Evolutionary conservation across 1,284 basidiomycete species (phyloP), one percentile per base, ranked within the genome.

Genomic region (Stygiomarasmius scandens): DNA sequence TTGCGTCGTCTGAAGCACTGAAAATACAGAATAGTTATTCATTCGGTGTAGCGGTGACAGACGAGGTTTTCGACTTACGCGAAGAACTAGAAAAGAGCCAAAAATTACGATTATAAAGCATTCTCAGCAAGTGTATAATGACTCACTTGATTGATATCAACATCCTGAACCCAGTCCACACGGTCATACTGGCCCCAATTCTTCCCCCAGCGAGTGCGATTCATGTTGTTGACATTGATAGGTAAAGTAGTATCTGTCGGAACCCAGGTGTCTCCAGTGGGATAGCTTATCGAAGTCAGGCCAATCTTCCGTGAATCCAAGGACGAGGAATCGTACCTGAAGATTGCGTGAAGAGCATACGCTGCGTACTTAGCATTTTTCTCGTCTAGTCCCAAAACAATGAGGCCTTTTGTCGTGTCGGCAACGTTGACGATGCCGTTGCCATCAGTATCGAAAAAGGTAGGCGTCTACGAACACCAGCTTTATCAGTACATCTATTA

Each of bases 121-220:
- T 20, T 32, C 12, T 20, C 10, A 10, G 14, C 12, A 23, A 23
- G 24, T n/a, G 12, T 19, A 45, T 52, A 34, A 51, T 20, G 32
- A 47, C 49, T 16, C 36, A 56, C 60, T 50, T 52, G 36, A 19
- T 66, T 63, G 23, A 69, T 55, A 44, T 68, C 61, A 4, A 64
- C 58, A 61, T 69, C 67, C 29, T 59, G 60, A 20, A 67, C 60
- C 67, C 66, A 68, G 22, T 66, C 66, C 3, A 69, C 53, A 12
- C 69, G 60, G 50, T 67, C 64, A 52, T 66, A 68, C 2, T 52
- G 60, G 29, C 67, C 67, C 69, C 69, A 70, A 54, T 68, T 68
- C 48, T 59, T 64, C 3, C 69, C 69, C 67, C 64, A 68, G 2
- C 64, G 62, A 6, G 69, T 69, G 19, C 57, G 56, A 22, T 41